phyloP scores from a whole-genome alignment of 2,329 filamentous ascomycete species.

The Xylariaceae sp. region DNA sequence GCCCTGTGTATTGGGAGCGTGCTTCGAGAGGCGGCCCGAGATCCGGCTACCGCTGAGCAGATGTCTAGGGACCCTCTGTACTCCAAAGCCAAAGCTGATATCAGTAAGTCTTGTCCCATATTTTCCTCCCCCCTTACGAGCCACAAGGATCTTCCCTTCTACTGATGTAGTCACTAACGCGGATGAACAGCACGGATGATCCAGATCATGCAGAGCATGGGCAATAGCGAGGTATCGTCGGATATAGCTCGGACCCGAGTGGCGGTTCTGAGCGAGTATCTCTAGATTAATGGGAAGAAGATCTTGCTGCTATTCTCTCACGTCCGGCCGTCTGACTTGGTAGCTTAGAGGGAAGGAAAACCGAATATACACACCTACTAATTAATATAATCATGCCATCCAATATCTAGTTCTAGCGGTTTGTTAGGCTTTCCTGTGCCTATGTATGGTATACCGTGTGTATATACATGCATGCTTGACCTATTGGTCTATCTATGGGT shows the following conservation, averaged over 20 bases:
- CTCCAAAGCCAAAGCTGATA: conserved; percentile 54
- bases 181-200: conserved; percentile 51
- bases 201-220: conserved; percentile 56
- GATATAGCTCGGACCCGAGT: conserved; percentile 56
- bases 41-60: conserved; percentile 41
- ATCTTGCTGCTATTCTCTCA: too few relatives aligned
- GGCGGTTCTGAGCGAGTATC: conserved; percentile 51
- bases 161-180: conserved; percentile 1
- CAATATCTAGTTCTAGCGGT: too few relatives aligned
- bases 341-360: too few relatives aligned
- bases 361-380: too few relatives aligned
- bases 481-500: too few relatives aligned
- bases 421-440: too few relatives aligned
- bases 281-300: too few relatives aligned
- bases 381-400: too few relatives aligned
- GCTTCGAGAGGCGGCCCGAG: conserved; percentile 45
- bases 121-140: too few relatives aligned
- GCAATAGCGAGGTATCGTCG: conserved; percentile 49
- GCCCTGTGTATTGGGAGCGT: conserved; percentile 62
- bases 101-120: conserved; percentile 45
- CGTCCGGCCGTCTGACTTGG: too few relatives aligned
- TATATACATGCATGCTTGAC: too few relatives aligned
- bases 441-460: too few relatives aligned
- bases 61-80: conserved; percentile 51
- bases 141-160: not conserved